Percentiles rank a stretch among this genome's conserved stretches.
phyloP scores from a whole-genome alignment of 345 rosid genomes.

The Populus ilicifolia region DNA sequence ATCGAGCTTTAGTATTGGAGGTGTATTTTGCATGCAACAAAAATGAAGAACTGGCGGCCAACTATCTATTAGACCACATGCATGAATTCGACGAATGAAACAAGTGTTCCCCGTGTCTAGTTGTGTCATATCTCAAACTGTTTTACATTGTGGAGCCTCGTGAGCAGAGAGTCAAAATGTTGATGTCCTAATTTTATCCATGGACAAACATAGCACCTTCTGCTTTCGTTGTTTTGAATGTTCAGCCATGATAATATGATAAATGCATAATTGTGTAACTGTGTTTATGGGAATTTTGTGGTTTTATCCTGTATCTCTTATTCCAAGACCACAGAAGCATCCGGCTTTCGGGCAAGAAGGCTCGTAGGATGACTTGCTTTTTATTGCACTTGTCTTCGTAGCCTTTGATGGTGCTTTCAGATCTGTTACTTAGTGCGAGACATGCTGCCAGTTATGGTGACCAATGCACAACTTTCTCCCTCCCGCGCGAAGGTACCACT shows the following conservation, averaged over 20 bases:
- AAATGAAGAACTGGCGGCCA: conserved; percentile 92
- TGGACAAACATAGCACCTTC: conserved; percentile 2
- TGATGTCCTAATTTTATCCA: conserved; percentile 4
- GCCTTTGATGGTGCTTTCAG: background rate
- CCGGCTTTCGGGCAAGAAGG: background rate
- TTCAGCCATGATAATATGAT: background rate
- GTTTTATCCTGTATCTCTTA: background rate
- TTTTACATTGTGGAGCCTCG: background rate
- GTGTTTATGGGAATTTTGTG: background rate
- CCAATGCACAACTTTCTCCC: background rate
- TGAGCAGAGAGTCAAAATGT: conserved; percentile 4
- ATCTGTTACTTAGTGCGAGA: background rate
- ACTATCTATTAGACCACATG: conserved; percentile 83
- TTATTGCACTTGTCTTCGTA: background rate
- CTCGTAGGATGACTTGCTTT: background rate
- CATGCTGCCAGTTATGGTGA: background rate
- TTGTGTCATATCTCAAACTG: background rate
- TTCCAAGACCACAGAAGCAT: background rate
- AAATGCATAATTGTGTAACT: background rate
- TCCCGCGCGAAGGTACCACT: background rate
- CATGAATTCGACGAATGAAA: conserved; percentile 61
- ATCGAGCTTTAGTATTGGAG: conserved; percentile 64
- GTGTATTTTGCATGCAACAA: conserved; percentile 91
- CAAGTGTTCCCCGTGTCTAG: background rate
- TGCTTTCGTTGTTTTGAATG: background rate